phyloP scores from a whole-genome alignment of 23 red algal species.

The Gracilaria gracilis region DNA sequence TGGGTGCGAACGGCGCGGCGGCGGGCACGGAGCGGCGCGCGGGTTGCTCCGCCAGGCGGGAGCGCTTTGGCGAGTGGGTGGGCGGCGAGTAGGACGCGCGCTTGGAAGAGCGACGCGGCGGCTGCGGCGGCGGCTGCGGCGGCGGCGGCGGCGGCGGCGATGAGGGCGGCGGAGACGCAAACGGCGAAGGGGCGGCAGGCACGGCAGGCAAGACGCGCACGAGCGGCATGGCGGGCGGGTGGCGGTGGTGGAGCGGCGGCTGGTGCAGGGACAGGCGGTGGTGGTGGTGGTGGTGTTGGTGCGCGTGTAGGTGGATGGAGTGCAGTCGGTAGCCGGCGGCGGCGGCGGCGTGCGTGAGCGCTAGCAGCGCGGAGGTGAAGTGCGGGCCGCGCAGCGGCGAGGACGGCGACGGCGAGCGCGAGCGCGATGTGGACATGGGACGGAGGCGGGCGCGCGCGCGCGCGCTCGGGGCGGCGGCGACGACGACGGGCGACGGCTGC shows the following conservation, averaged over 20 bases:
- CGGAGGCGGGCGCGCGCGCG: neutral
- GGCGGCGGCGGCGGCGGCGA: neutral
- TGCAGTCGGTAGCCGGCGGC: constrained; percentile 12
- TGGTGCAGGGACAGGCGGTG: neutral
- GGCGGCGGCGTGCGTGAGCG: constrained; percentile 34
- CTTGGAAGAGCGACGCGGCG: neutral
- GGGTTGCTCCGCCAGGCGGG: neutral
- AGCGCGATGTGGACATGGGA: constrained; percentile 26
- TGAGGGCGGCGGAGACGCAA: neutral
- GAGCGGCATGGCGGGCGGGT: constrained; percentile 12
- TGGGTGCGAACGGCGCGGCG: neutral
- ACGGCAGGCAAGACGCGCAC: neutral
- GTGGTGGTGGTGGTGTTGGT: neutral
- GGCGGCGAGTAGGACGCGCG: constrained; percentile 19
- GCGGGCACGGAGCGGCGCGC: neutral
- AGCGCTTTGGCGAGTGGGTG: constrained; percentile 13
- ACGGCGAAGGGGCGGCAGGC: neutral
- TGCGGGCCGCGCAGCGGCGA: constrained; percentile 9
- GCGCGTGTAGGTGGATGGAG: neutral
- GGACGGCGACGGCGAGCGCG: constrained; percentile 22
- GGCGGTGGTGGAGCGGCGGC: neutral
- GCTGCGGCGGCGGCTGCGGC: neutral
- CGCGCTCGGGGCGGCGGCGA: neutral
- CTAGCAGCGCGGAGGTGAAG: constrained; percentile 33
- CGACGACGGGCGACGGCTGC: too few relatives aligned